A percentile compares a stretch with the other conserved stretches of the same genome.
These are phyloP conservation scores for Sugiyamaella chiloensis DNA, from an alignment of 805 yeast species.

Conservation along the genomic window DNA sequence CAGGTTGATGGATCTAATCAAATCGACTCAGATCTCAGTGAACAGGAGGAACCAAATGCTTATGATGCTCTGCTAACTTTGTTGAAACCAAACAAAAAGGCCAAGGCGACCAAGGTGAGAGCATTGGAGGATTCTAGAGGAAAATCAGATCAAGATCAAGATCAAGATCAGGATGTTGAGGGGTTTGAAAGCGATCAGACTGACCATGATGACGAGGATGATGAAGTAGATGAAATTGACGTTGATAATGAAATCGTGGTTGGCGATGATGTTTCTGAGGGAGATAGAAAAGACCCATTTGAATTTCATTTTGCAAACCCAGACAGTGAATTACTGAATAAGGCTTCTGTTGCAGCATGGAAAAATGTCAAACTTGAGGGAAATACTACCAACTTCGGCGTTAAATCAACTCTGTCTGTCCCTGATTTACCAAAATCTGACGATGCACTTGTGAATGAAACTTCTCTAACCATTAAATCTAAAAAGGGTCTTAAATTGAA, in stretches of 20 bases:
- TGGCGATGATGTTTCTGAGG: constrained; percentile 38
- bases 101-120: constrained; percentile 12
- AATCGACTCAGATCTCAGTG: constrained; percentile 12
- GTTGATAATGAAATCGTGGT: constrained; percentile 18
- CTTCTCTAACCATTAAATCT: constrained; percentile 6
- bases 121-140: constrained; percentile 22
- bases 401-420: constrained; percentile 19
- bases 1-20: constrained; percentile 20
- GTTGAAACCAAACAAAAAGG: constrained; percentile 46
- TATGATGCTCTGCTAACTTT: constrained; percentile 67
- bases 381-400: constrained; percentile 25
- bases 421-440: constrained; percentile 12
- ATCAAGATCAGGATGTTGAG: constrained; percentile 19
- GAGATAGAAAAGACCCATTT: constrained; percentile 60
- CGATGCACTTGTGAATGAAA: neutral
- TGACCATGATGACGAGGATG: constrained; percentile 30
- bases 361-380: constrained; percentile 22
- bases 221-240: constrained; percentile 30
- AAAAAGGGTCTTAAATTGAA: constrained; percentile 18
- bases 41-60: constrained; percentile 34
- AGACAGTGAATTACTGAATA: constrained; percentile 14
- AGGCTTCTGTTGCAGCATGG: constrained; percentile 24
- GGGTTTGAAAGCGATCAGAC: constrained; percentile 29
- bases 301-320: constrained; percentile 67
- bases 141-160: constrained; percentile 26